Evolutionary conservation across 331 rosid species (phyloP), one percentile per base, ranked within the genome.

Genomic region (Malus hybrid): DNA sequence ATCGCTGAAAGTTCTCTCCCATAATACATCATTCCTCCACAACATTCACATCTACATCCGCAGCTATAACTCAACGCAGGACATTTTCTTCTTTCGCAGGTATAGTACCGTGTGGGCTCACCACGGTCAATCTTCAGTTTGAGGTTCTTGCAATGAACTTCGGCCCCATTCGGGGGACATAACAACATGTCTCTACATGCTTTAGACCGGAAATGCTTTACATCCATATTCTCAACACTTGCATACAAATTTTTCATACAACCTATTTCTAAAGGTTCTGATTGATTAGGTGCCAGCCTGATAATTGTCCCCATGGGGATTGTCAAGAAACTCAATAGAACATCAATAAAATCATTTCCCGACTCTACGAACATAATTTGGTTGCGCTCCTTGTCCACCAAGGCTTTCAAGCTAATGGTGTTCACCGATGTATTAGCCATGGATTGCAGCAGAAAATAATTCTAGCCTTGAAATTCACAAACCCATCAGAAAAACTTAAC

Each of bases 321-420:
- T 36, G 80, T 76, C 50, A 69, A 42, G 63, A 68, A 69, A 59
- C 80, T 29, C 1, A 77, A 59, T 28, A 77, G 34, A 19, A 69
- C 61, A 39, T 69, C 80, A 4, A 77, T 31, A 28, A 77, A 69
- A 27, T 77, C 80, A 18, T 29, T n/a, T 4, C 31, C 80, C 0
- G 61, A 59, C 54, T 77, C 69, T 42, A 44, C 2, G 24, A 57
- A 77, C 10, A 69, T 22, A 42, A 77, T 34, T 60, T 5, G 60
- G 54, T 44, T 77, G 36, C 65, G 69, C 12, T 27, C n/a, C 63
- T 60, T 60, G 33, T 77, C 70, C 33, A 68, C 69, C 11, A 59
- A 46, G 11, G 18, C 80, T 48, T 77, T 69, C 46, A 77, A 16
- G 66, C 66, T 50, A 5, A 52, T 52, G 7, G 70, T n/a, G 13